These are phyloP conservation scores for Gamsiella multidivaricata DNA, from an alignment of 192 early-diverging fungal species.

Conservation along the genomic window DNA sequence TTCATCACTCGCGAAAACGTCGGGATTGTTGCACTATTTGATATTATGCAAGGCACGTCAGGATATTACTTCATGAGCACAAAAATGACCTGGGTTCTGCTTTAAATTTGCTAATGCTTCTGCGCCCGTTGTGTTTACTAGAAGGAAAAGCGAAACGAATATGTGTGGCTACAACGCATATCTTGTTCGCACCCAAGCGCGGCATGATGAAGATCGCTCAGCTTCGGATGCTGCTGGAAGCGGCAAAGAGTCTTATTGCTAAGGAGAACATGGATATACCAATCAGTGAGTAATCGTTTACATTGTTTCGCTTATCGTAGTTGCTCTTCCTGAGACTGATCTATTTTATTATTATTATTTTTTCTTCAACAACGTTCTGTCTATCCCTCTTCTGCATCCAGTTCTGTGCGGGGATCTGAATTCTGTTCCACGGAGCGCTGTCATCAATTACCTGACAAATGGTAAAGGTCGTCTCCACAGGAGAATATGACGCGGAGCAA, in stretches of 20 bases:
- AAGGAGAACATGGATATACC: conserved; percentile 1
- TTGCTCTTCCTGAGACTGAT: background rate
- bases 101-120: background rate
- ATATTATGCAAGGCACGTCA: conserved; percentile 26
- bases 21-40: conserved; percentile 43
- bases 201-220: conserved; percentile 50
- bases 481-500: background rate
- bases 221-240: conserved; percentile 29
- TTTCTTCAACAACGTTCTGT: background rate
- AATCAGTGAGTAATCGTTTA: conserved; percentile 11
- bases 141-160: conserved; percentile 3
- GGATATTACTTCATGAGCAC: background rate
- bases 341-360: background rate
- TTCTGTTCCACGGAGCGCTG: conserved; percentile 19
- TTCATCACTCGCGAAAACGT: conserved; percentile 30
- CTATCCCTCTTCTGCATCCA: background rate
- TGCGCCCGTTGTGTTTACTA: background rate
- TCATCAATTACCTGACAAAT: conserved; percentile 9
- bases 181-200: conserved; percentile 21
- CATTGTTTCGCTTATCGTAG: background rate
- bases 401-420: conserved; percentile 49
- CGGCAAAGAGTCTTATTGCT: conserved; percentile 2
- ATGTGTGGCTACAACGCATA: conserved; percentile 41
- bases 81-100: no score
- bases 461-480: background rate